Percentiles rank a stretch among this genome's conserved stretches.
Conservation (phyloP, 75 land plant species). For the Selaginella tamariscina region DNA sequence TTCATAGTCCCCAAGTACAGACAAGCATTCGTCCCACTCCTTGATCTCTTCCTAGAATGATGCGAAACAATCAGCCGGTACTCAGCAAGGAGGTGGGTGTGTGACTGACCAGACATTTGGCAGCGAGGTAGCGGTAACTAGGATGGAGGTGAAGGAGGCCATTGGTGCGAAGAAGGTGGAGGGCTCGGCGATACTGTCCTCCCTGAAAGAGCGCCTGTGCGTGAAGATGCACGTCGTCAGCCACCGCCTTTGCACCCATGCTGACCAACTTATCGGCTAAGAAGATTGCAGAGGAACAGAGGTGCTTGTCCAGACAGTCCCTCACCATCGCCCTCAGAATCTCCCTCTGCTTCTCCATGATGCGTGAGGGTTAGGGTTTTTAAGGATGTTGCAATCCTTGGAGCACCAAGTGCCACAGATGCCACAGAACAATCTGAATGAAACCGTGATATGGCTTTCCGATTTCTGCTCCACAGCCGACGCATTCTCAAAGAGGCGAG, state of each 20-base stretch:
- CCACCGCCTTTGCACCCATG: slow-evolving; percentile 43
- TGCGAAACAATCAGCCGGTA: too few relatives aligned
- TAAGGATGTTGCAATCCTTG: too few relatives aligned
- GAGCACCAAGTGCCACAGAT: too few relatives aligned
- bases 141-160: slow-evolving; percentile 59
- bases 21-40: slow-evolving; percentile 92
- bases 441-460: too few relatives aligned
- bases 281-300: slow-evolving; percentile 92
- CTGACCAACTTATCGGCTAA: slow-evolving; percentile 92
- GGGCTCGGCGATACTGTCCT: slow-evolving; percentile 83
- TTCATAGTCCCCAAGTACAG: slow-evolving; percentile 81
- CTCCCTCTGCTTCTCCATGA: slow-evolving; percentile 58
- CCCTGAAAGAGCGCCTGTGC: slow-evolving; percentile 95
- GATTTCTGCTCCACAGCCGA: too few relatives aligned
- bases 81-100: not conserved
- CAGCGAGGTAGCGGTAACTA: slow-evolving; percentile 91
- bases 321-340: slow-evolving; percentile 79
- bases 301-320: slow-evolving; percentile 90
- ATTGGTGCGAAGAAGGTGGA: slow-evolving; percentile 68
- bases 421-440: too few relatives aligned
- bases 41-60: slow-evolving; percentile 77
- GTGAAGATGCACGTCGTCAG: slow-evolving; percentile 62
- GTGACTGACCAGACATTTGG: slow-evolving; percentile 70
- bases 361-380: too few relatives aligned
- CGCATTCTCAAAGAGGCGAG: too few relatives aligned